A percentile compares a stretch with the other conserved stretches of the same genome.
Evolutionary conservation across 805 yeast genomes (phyloP).

Genomic region (Candida glaebosa): DNA sequence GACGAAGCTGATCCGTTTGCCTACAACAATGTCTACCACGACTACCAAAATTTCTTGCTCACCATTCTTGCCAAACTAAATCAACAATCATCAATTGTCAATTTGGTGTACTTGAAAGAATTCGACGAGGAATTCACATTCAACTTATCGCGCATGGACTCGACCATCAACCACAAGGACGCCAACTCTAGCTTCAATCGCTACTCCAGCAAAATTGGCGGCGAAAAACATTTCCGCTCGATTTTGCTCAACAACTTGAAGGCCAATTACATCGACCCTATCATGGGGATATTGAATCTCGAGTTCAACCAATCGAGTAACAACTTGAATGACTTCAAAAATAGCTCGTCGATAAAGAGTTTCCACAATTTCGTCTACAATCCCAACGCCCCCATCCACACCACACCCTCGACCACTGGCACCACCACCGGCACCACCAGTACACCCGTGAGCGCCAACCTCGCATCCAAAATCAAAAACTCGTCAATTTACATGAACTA

Average conservation of each 20-base stretch:
- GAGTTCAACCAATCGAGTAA: slow-evolving; percentile 21
- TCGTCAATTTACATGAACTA: slow-evolving; percentile 19
- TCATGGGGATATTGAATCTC: slow-evolving; percentile 32
- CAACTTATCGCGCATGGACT: slow-evolving; percentile 8
- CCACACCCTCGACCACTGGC: slow-evolving; percentile 10
- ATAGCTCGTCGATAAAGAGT: slow-evolving; percentile 12
- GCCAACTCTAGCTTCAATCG: background rate
- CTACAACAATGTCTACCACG: slow-evolving; percentile 10
- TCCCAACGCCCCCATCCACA: slow-evolving; percentile 1
- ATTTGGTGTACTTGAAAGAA: slow-evolving; percentile 12
- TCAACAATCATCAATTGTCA: slow-evolving; percentile 6
- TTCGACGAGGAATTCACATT: slow-evolving; percentile 9
- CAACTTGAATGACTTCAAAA: slow-evolving; percentile 26
- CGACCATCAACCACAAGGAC: slow-evolving; percentile 1
- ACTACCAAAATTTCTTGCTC: slow-evolving; percentile 9
- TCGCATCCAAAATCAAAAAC: slow-evolving; percentile 10
- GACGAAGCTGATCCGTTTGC: slow-evolving; percentile 9
- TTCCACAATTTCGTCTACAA: slow-evolving; percentile 7
- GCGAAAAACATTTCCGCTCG: slow-evolving; percentile 34
- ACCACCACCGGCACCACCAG: no score
- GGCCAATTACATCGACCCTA: slow-evolving; percentile 36
- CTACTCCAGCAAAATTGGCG: slow-evolving; percentile 10
- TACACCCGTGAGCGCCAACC: slow-evolving; percentile 7
- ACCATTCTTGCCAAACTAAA: slow-evolving; percentile 5
- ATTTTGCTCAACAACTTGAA: slow-evolving; percentile 31